Base-by-base conservation (phyloP, 2,329 filamentous ascomycete species). In the Raffaelea arxii region DNA sequence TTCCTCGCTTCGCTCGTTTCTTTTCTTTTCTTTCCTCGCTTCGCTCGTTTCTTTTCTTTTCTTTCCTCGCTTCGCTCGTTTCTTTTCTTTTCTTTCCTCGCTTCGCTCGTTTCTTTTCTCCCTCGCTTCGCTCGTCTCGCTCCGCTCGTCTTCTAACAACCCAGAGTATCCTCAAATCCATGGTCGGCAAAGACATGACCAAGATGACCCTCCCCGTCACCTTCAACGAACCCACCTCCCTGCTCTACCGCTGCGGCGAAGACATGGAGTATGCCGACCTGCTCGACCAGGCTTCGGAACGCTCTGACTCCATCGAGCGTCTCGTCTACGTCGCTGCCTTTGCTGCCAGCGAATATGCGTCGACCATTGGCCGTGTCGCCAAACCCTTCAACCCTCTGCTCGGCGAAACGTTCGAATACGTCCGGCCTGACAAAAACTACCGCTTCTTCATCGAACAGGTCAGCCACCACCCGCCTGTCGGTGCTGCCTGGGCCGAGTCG, bases 181-280 rank as follows among this genome's bases (percentile, higher is more conserved):
- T 98, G 92, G 95, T 98, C 65, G 92, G 92, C 53, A 97, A 98
- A 64, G 92, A 98, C 61, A 97, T 98, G 92, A 97, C 92, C 32
- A 97, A 94, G 71, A 98, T 98, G 91, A 97, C 92, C 0, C 70
- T 98, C 19, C 92, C 92, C 0, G 92, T 98, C 2, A 95, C 92
- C 1, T 97, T 98, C 71, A 98, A 98, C 66, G 92, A 98, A 65
- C 92, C 92, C 1, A 98, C 92, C 0, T 97, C 92, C 6, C 71
- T 98, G 12, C 75, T 98, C 9, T 92, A 97, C 64, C 86, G 92
- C 61, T 91, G 94, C 38, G 88, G 87, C 5, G 92, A 98, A 67
- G 92, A 98, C 59, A 91, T 98, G 86, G 92, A 98, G 65, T 98
- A 98, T 60, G 86, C 86, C 0, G 88, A 97, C 56, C 78, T 98